Base-by-base conservation (phyloP, 495 filamentous ascomycete species). In the Tuber borchii region DNA sequence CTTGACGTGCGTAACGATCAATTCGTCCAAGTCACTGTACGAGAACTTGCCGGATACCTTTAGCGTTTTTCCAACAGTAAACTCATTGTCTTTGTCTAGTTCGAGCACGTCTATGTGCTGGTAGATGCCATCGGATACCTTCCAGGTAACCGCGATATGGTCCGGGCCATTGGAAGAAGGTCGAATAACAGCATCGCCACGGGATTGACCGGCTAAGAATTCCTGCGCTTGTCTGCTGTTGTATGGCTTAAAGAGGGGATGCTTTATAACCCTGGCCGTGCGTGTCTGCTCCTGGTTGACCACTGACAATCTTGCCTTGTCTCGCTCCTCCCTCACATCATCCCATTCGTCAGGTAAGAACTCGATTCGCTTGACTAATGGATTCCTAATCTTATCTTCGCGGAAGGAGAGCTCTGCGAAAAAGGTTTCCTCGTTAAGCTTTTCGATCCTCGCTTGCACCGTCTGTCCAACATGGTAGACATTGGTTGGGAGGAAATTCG, bases 61-160 rank as follows among this genome's bases (percentile, higher is more conserved):
- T 69, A 98, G 87, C 22, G 89, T 89, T 74, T 89, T 90, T 44
- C 96, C 95, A 19, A 97, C 91, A 6, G 93, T 93, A 83, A 97
- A 97, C 84, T 97, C 94, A 72, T 92, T 97, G 78, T 95, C 93
- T 85, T 99, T 99, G 85, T 96, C 93, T 74, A 99, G 84, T 84
- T 99, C 95, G 31, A 99, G 88, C 46, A 99, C 96, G 83, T 99
- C 96, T 74, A 99, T 93, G 82, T 99, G 95, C 85, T 99, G 95
- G 81, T 93, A 98, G 48, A 97, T 89, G 74, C 91, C 91, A 79
- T 98, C 93, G 0, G 92, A 89, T n/a, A 99, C 93, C 85, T 98
- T 99, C 95, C 95, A 99, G 1, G 95, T 99, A 61, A 99, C 88
- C 5, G 95, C 93, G 71, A 99, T 88, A 84, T 99, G 95, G 84